phyloP scores from a whole-genome alignment of 1,139 yeast genomes.

The Kazachstania sp. region DNA sequence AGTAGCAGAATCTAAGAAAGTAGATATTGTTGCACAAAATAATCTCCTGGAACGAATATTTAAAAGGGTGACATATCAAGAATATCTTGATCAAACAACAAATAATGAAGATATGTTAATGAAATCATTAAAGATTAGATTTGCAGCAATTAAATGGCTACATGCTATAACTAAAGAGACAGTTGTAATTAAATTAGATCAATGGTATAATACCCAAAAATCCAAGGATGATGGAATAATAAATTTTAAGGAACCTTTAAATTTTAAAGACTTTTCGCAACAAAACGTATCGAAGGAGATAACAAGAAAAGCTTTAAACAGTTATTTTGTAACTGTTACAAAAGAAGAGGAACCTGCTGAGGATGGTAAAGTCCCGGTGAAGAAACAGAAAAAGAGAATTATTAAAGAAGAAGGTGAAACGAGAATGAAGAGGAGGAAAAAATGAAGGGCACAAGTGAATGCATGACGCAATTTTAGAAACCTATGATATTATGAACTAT shows the following conservation, averaged over 20 bases:
- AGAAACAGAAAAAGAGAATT: slow-evolving; percentile 2
- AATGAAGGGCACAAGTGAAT: too few species aligned
- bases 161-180: slow-evolving; percentile 38
- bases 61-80: slow-evolving; percentile 49
- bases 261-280: slow-evolving; percentile 6
- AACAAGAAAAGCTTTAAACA: slow-evolving; percentile 1
- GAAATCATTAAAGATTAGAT: slow-evolving; percentile 41
- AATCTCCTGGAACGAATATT: slow-evolving; percentile 38
- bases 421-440: slow-evolving; percentile 2
- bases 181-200: not conserved
- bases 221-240: not conserved
- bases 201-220: not conserved
- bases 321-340: slow-evolving; percentile 3
- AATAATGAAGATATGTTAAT: slow-evolving; percentile 24
- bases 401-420: slow-evolving; percentile 5
- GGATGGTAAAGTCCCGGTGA: not conserved
- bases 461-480: too few species aligned
- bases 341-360: not conserved
- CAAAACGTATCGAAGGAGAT: slow-evolving; percentile 4
- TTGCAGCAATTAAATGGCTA: slow-evolving; percentile 83
- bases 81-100: slow-evolving; percentile 34
- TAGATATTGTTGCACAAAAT: slow-evolving; percentile 13
- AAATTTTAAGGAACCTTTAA: slow-evolving; percentile 5
- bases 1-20: slow-evolving; percentile 2
- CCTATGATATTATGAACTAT: too few species aligned